Evolutionary conservation across 768 basidiomycete species (phyloP), one percentile per base, ranked within the genome.

Genomic region (Polyporus arcularius): DNA sequence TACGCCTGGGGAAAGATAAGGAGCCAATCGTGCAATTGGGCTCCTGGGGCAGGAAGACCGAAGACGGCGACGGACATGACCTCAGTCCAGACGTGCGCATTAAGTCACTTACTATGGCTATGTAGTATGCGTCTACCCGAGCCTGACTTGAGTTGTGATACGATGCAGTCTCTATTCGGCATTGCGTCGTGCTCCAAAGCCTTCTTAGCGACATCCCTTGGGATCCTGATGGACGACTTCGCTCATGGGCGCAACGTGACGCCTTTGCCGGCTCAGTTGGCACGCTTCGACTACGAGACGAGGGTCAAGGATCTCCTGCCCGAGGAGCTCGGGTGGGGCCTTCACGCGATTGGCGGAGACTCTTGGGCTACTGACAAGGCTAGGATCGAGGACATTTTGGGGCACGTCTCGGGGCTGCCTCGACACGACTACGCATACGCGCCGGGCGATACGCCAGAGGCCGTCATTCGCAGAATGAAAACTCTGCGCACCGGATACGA

Each of bases 371-470:
- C 66, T 16, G 61, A 68, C 50, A 72, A 67, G 57, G 75, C 75
- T 0, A 76, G 71, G 47, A 28, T 81, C 4, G 65, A 70, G 6
- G 80, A 81, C 59, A 68, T 77, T 0, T 61, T 80, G 16, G 69
- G 78, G 4, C 80, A 80, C 30, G 69, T 75, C 10, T 74, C 78
- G 32, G 81, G 80, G 4, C 3, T 82, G 9, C 72, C 72, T 3
- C 65, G 76, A 11, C 76, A 78, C 15, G 78, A 78, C 39, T 64
- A 62, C n/a, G 61, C 72, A 0, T 76, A 75, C 39, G 68, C 65
- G 11, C 71, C 61, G 1, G 45, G 49, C 35, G 76, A 79, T 38
- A 72, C 65, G 0, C 60, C 74, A 0, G 47, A 47, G 30, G 73
- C 68, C 21, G 18, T 68, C 40, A 55, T 76, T 1, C 30, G 26